Base-by-base conservation (phyloP, 2,329 filamentous ascomycete species). In the Calonectria ilicicola region DNA sequence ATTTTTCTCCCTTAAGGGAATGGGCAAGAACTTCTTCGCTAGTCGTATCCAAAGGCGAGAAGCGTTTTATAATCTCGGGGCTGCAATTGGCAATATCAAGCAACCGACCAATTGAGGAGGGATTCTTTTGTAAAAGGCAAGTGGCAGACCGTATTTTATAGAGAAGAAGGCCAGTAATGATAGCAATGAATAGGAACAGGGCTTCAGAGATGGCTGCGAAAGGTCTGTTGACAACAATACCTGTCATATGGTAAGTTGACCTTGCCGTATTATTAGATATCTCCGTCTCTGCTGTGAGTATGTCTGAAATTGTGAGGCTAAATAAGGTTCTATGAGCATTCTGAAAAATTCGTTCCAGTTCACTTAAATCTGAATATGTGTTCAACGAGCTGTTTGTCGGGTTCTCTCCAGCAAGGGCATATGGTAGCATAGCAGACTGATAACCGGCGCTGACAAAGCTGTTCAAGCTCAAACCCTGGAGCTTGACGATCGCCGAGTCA, bases 211-310 rank as follows among this genome's bases (percentile, higher is more conserved):
- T 38, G 0, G 79, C 78, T 0, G 84, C 81, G 14, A 84, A 79
- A 0, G 72, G 1, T 3, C 84, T 74, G 58, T 81, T 85, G 2
- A 84, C 83, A 0, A 83, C 67, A 0, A 86, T 76, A 0, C 82
- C 85, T 0, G 75, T 69, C 1, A 81, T 46, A 0, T 42, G 53
- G 40, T 78, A 74, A 0, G 81, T 65, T 1, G 78, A n/a, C 0
- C 65, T 53, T 0, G 73, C 81, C 0, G 73, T 78, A 0, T 4
- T 19, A 14, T 80, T 77, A 0, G 64, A 6, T 0, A 72, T 40
- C 0, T 40, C 2, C 0, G 75, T 81, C 0, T 32, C 27, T 19
- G 83, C 78, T 0, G 9, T 56, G 2, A 82, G 64, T 0, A 81
- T n/a, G 0, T 38, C 12, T 5, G 47, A 72, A 0, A 82, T 51